Evolutionary conservation across 1,284 basidiomycete genomes (phyloP), one percentile per base, ranked within the genome.

Genomic region (Malassezia japonica): DNA sequence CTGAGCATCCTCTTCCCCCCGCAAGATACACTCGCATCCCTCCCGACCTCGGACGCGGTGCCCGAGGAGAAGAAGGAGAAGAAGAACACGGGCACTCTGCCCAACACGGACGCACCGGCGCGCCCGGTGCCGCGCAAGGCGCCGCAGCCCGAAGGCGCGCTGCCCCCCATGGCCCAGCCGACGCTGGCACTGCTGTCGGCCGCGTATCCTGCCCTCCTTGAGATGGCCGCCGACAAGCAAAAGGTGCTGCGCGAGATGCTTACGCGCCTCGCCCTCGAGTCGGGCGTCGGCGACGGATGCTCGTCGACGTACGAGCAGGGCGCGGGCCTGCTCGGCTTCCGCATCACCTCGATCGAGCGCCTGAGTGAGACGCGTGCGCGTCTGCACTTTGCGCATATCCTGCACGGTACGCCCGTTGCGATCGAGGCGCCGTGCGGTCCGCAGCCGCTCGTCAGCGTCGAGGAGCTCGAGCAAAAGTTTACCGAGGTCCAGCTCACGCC

Each of bases 121-220:
- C 53, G 56, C 6, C 44, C 56, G 23, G 41, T 59, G 1, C 57
- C 60, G 36, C 53, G 54, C 21, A 55, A 55, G 44, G 56, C 56
- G 6, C 56, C 46, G 9, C 49, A 56, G 9, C 8, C 34, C 3
- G 48, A 47, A 3, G 49, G 49, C 23, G 50, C 57, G 20, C 23
- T 46, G 10, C 50, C 54, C 9, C 46, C 48, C 7, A 48, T 64
- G 7, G 59, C 62, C 23, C 46, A 65, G 24, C 56, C 65, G 16
- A 70, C 65, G 1, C 31, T 55, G 9, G 55, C 59, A 1, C 50
- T 69, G 31, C 59, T 72, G 28, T 61, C 64, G 44, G 51, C 68
- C 2, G 67, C 66, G 2, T 72, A 69, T 34, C 70, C 70, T 9
- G 60, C 60, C 38, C 46, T 71, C 3, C 57, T 64, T 34, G 55